Evolutionary conservation across 108 stramenopile genomes (phyloP), one percentile per base, ranked within the genome.

Genomic region (Nitzschia palea): DNA sequence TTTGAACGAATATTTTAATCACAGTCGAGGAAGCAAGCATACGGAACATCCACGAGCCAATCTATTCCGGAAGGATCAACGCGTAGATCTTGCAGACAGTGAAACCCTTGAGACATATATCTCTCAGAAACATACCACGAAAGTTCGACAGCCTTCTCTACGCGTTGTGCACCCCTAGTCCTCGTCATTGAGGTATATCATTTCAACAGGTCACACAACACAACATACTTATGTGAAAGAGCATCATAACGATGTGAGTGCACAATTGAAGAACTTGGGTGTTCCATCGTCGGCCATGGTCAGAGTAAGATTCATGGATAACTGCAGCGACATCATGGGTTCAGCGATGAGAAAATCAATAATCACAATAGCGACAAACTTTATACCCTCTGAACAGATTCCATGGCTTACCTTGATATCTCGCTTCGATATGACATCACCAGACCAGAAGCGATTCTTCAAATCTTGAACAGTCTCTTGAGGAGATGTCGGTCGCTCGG

Each of bases 181-280:
- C n/a, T n/a, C n/a, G n/a, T n/a, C n/a, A n/a, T n/a, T n/a, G n/a
- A n/a, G n/a, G n/a, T n/a, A n/a, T n/a, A n/a, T n/a, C n/a, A n/a
- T n/a, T n/a, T n/a, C n/a, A n/a, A n/a, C n/a, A n/a, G n/a, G n/a
- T n/a, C n/a, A n/a, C n/a, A n/a, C n/a, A n/a, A n/a, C n/a, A n/a
- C n/a, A n/a, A n/a, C n/a, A n/a, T n/a, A n/a, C n/a, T n/a, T n/a
- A n/a, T n/a, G n/a, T n/a, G n/a, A n/a, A n/a, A n/a, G n/a, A n/a
- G n/a, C n/a, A 40, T 51, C 22, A 51, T 6, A n/a, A 5, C 6
- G 54, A 55, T 6, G 74, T 65, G 33, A 78, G 27, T 12, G 87
- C 73, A 52, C 87, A 89, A 43, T 80, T 86, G 76, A 91, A 91
- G 57, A 86, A 91, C 62, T 87, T 91, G 45, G 90, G 87, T 54